Conservation (phyloP, 768 basidiomycete genomes). For the Cyclocybe cylindracea region DNA sequence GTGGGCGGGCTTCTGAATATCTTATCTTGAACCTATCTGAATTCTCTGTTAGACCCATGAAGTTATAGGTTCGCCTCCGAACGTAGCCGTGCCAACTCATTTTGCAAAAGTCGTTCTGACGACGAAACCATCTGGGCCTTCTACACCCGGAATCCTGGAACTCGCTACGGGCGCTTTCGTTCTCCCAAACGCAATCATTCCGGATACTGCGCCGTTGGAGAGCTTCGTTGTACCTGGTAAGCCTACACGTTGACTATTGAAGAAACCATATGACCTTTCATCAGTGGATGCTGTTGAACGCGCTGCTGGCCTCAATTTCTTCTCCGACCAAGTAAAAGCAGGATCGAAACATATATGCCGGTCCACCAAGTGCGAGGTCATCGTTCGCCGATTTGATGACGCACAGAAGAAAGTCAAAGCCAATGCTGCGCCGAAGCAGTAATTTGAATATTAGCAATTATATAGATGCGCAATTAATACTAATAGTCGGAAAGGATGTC, state of each 20-base stretch:
- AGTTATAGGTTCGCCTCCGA: slow-evolving; percentile 91
- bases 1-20: slow-evolving; percentile 36
- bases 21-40: too few relatives aligned
- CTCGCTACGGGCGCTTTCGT: slow-evolving; percentile 93
- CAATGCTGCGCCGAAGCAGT: slow-evolving; percentile 50
- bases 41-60: slow-evolving; percentile 70
- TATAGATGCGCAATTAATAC: slow-evolving; percentile 16
- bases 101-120: slow-evolving; percentile 95
- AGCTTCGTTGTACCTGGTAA: slow-evolving; percentile 82
- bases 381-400: slow-evolving; percentile 91
- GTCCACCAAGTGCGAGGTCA: slow-evolving; percentile 83
- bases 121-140: slow-evolving; percentile 72
- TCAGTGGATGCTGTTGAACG: slow-evolving; percentile 91
- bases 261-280: neutral
- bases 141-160: slow-evolving; percentile 69
- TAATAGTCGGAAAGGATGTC: slow-evolving; percentile 78
- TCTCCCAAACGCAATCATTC: slow-evolving; percentile 90
- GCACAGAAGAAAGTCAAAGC: slow-evolving; percentile 68
- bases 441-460: slow-evolving; percentile 15
- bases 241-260: slow-evolving; percentile 14
- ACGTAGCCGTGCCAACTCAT: slow-evolving; percentile 93
- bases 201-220: slow-evolving; percentile 79
- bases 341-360: slow-evolving; percentile 86
- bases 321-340: slow-evolving; percentile 77
- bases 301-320: slow-evolving; percentile 85